Conservation (phyloP, 306 rosid species). For the Ammopiptanthus mongolicus region DNA sequence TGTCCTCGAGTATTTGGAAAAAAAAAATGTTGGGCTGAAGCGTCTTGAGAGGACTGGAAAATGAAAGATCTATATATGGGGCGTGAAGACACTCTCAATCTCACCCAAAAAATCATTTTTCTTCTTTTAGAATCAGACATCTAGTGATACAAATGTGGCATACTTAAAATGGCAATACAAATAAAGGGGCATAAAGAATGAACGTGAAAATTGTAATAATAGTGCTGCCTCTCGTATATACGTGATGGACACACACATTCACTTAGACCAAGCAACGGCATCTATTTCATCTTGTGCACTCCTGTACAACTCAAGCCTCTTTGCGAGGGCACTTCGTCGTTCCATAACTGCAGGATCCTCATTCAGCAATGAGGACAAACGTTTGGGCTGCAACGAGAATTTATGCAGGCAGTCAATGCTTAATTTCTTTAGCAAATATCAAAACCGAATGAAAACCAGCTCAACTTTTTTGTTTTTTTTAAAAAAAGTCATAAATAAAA, state of each 20-base stretch:
- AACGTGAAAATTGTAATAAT: constrained; percentile 12
- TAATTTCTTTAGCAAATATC: not conserved
- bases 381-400: constrained; percentile 52
- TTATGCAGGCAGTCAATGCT: not conserved
- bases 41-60: not conserved
- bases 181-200: constrained; percentile 2
- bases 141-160: not conserved
- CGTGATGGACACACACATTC: constrained; percentile 16
- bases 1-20: not conserved
- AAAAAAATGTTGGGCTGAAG: not conserved
- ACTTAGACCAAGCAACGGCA: constrained; percentile 91
- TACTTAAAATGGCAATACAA: not conserved
- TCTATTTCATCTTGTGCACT: constrained; percentile 89
- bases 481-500: not conserved
- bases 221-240: constrained; percentile 5
- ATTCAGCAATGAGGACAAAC: constrained; percentile 68
- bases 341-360: constrained; percentile 98
- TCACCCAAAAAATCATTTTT: not conserved
- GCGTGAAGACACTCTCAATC: not conserved
- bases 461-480: not conserved
- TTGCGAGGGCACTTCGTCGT: constrained; percentile 64
- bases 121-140: not conserved
- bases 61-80: not conserved
- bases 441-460: constrained; percentile 22
- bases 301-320: constrained; percentile 86